Base-by-base conservation (phyloP, 2,329 filamentous ascomycete species). In the Lachnellula hyalina region DNA sequence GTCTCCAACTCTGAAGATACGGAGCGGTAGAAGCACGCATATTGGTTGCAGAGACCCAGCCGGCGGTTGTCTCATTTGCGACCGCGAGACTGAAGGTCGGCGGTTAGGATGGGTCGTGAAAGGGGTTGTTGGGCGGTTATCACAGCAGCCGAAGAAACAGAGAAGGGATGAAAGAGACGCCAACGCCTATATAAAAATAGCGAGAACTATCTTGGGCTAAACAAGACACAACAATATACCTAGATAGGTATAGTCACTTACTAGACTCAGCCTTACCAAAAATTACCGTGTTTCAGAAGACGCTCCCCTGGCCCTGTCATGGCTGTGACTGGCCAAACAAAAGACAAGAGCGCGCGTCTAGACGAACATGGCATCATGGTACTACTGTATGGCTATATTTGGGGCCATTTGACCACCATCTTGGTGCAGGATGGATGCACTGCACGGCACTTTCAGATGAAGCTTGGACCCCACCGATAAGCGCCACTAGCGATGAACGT, bases 51-150 rank as follows among this genome's bases (percentile, higher is more conserved):
- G 17, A 23, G 25, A 52, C 32, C 40, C 17, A 15, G 44, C 44
- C 19, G 54, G 57, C 57, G 57, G 51, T 55, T 57, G 47, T 56
- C 51, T 54, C 51, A 58, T 55, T 58, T 58, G 46, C 21, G 40
- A 17, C 48, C 44, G 11, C 14, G 28, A 41, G n/a, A n/a, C 23
- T 17, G 38, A 47, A 12, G 32, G 25, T 12, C 15, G 41, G 15
- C 40, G 25, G 41, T 15, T 47, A 21, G 40, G 41, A 41, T 28
- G 25, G 50, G 50, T 40, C 36, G 36, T 5, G 36, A 40, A 17
- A 40, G 25, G 25, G 25, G 25, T 28, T 21, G 25, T 28, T 17
- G 14, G 17, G 36, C 36, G 36, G 36, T 17, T 40, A 40, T 40
- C 36, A 17, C 36, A 15, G 17, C 36, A 40, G 11, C 36, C 25